A percentile compares a stretch with the other conserved stretches of the same genome.
phyloP scores from a whole-genome alignment of 108 stramenopile species.

The Conticribra guillardii region DNA sequence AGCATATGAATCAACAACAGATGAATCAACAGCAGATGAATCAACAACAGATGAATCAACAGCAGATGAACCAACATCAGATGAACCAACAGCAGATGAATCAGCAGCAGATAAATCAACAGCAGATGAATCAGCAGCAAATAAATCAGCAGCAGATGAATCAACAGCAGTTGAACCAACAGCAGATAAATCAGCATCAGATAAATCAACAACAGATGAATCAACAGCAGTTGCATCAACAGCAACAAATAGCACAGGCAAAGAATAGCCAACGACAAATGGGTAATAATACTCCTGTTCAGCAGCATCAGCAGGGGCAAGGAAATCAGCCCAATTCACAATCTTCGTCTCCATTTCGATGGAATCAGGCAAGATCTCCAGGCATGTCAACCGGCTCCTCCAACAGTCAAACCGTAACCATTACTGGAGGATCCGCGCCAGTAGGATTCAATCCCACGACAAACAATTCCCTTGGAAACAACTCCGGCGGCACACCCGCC shows the following conservation, averaged over 20 bases:
- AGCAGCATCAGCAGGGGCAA: background rate
- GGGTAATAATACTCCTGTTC: background rate
- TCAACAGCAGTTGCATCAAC: background rate
- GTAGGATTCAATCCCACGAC: background rate
- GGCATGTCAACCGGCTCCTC: background rate
- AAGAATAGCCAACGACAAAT: background rate
- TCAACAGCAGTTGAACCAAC: background rate
- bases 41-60: background rate
- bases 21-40: background rate
- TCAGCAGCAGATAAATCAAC: background rate
- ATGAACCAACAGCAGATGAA: background rate
- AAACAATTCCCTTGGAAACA: too few species aligned
- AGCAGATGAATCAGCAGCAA: background rate
- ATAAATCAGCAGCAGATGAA: background rate
- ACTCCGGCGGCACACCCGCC: too few species aligned
- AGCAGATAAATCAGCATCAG: background rate
- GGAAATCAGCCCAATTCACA: background rate
- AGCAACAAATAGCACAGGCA: background rate
- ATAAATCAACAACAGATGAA: background rate
- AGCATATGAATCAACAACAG: background rate
- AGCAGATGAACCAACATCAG: background rate
- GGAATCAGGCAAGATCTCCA: background rate
- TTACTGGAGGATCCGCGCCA: background rate
- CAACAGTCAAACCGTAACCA: background rate
- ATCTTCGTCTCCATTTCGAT: background rate